phyloP scores from a whole-genome alignment of 371 early-diverging fungal genomes.

The Mycotypha africana region DNA sequence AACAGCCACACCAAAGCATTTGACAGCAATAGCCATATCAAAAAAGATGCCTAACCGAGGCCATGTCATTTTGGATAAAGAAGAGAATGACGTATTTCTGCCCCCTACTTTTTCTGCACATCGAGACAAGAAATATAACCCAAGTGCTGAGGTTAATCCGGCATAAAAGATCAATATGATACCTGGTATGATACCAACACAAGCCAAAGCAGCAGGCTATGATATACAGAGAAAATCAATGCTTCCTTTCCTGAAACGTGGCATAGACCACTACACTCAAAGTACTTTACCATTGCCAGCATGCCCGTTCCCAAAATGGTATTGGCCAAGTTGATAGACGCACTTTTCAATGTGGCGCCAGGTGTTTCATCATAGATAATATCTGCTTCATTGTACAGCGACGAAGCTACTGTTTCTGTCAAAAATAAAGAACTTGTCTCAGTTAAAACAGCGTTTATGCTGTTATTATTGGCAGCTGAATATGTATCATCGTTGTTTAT shows the following conservation, averaged over 20 bases:
- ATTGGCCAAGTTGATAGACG: conserved; percentile 78
- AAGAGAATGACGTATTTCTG: conserved; percentile 84
- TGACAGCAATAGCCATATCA: conserved; percentile 97
- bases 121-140: conserved; percentile 78
- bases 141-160: conserved; percentile 71
- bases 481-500: too few species aligned
- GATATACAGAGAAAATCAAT: neutral
- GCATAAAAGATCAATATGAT: conserved; percentile 74
- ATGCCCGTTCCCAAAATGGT: conserved; percentile 96
- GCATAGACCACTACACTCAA: neutral
- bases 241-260: neutral
- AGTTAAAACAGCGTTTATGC: too few species aligned
- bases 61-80: conserved; percentile 86
- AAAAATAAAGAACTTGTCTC: too few species aligned
- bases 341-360: conserved; percentile 31
- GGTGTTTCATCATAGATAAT: conserved; percentile 15
- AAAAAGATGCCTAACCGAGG: conserved; percentile 88
- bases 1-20: conserved; percentile 99
- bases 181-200: conserved; percentile 83
- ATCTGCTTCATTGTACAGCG: conserved; percentile 1
- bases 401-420: too few species aligned
- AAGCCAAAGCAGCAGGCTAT: conserved; percentile 79
- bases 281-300: conserved; percentile 84
- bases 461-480: too few species aligned
- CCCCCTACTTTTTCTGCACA: conserved; percentile 70